These are phyloP conservation scores for Paxillus rubicundulus DNA, from an alignment of 768 basidiomycete species.

Conservation along the genomic window DNA sequence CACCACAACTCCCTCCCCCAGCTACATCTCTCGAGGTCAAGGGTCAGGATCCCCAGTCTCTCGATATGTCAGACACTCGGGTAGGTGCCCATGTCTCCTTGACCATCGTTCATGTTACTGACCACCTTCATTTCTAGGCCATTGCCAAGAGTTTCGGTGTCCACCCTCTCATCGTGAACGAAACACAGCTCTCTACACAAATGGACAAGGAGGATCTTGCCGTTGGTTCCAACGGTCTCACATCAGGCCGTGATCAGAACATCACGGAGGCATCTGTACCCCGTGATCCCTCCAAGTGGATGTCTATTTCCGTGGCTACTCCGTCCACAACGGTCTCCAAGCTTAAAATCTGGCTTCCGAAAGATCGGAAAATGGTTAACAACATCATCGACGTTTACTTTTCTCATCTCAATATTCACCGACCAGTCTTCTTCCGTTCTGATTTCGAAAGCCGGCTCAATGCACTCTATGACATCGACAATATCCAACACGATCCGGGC, in stretches of 20 bases:
- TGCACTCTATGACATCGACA: slow-evolving; percentile 59
- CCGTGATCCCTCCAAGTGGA: slow-evolving; percentile 62
- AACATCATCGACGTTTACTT: slow-evolving; percentile 73
- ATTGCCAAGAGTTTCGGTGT: slow-evolving; percentile 82
- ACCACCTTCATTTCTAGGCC: slow-evolving; percentile 37
- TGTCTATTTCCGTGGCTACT: slow-evolving; percentile 47
- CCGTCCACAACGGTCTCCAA: slow-evolving; percentile 24
- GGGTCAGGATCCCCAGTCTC: slow-evolving; percentile 75
- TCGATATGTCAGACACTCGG: slow-evolving; percentile 74
- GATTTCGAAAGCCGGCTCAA: slow-evolving; percentile 66
- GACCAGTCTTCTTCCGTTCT: slow-evolving; percentile 68
- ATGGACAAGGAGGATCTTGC: slow-evolving; percentile 72
- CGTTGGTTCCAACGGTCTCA: slow-evolving; percentile 69
- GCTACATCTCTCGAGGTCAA: slow-evolving; percentile 44
- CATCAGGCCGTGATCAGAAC: slow-evolving; percentile 65
- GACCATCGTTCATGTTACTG: slow-evolving; percentile 1
- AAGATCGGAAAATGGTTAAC: slow-evolving; percentile 65
- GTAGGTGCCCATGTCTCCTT: slow-evolving; percentile 30
- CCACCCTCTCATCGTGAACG: slow-evolving; percentile 63
- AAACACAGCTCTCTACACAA: slow-evolving; percentile 51
- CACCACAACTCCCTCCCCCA: slow-evolving; percentile 23
- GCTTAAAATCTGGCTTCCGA: slow-evolving; percentile 65
- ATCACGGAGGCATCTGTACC: slow-evolving; percentile 53
- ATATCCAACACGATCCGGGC: slow-evolving; percentile 65
- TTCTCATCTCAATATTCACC: slow-evolving; percentile 70